Conservation (phyloP, 2,329 filamentous ascomycete genomes). For the Reticulascus tulasneorum region DNA sequence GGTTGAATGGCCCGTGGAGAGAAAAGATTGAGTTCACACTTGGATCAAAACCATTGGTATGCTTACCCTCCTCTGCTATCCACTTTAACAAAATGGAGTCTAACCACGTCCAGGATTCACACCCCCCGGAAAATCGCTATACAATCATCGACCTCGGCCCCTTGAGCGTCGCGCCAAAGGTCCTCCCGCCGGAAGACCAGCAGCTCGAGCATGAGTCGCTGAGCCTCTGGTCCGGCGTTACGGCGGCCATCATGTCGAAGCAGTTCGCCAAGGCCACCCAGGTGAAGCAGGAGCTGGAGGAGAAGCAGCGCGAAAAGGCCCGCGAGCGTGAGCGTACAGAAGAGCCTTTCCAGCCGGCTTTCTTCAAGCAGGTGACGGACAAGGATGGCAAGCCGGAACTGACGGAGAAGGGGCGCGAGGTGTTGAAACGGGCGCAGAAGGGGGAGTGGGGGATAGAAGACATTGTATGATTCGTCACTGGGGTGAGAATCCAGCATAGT, state of each 20-base stretch:
- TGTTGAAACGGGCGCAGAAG: constrained; percentile 49
- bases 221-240: constrained; percentile 83
- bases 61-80: constrained; percentile 26
- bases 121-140: constrained; percentile 56
- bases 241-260: constrained; percentile 76
- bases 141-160: constrained; percentile 87
- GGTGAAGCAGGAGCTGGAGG: constrained; percentile 88
- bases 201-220: constrained; percentile 90
- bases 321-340: constrained; percentile 69
- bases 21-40: constrained; percentile 61
- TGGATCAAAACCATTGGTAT: constrained; percentile 58
- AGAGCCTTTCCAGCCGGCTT: constrained; percentile 77
- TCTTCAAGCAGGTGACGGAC: constrained; percentile 65
- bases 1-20: constrained; percentile 84
- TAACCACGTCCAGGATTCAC: constrained; percentile 29
- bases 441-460: constrained; percentile 48
- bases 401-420: constrained; percentile 47
- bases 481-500: too few relatives aligned
- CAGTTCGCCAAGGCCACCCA: constrained; percentile 81
- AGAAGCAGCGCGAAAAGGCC: constrained; percentile 80
- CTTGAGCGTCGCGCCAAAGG: constrained; percentile 73
- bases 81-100: constrained; percentile 6
- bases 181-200: constrained; percentile 68
- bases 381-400: constrained; percentile 53
- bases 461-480: constrained; percentile 32